phyloP scores from a whole-genome alignment of 2,329 filamentous ascomycete genomes.

The Bipolaris sorokiniana region DNA sequence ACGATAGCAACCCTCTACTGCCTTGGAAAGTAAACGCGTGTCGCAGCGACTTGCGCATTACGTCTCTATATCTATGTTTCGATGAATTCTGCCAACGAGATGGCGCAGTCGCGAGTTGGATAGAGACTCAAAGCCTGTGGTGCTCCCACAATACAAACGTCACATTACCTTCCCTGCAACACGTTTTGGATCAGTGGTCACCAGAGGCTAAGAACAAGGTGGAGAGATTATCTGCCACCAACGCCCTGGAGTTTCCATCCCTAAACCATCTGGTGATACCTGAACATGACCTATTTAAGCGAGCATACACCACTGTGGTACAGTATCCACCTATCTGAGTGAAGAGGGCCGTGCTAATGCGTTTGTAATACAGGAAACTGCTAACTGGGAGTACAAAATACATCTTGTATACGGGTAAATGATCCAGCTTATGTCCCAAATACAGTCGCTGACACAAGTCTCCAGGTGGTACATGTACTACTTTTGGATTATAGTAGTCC shows the following conservation, averaged over 20 bases:
- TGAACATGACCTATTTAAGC: conserved; percentile 28
- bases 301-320: conserved; percentile 42
- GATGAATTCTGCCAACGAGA: conserved; percentile 32
- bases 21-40: conserved; percentile 38
- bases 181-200: conserved; percentile 33
- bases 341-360: not conserved
- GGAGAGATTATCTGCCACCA: conserved; percentile 25
- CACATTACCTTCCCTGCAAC: conserved; percentile 33
- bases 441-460: not conserved
- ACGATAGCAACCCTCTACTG: conserved; percentile 36
- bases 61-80: conserved; percentile 41
- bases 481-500: conserved; percentile 39
- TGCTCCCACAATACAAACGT: conserved; percentile 32
- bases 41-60: conserved; percentile 32
- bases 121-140: conserved; percentile 25
- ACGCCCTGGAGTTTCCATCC: conserved; percentile 26
- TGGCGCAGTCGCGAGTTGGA: conserved; percentile 24
- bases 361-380: conserved; percentile 28
- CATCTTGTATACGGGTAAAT: conserved; percentile 40
- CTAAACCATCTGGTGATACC: conserved; percentile 31
- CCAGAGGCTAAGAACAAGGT: conserved; percentile 24
- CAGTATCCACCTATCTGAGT: not conserved
- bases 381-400: conserved; percentile 37
- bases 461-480: conserved; percentile 40
- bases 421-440: not conserved